Evolutionary conservation across 345 rosid genomes (phyloP).

Genomic region (Cochlearia excelsa): DNA sequence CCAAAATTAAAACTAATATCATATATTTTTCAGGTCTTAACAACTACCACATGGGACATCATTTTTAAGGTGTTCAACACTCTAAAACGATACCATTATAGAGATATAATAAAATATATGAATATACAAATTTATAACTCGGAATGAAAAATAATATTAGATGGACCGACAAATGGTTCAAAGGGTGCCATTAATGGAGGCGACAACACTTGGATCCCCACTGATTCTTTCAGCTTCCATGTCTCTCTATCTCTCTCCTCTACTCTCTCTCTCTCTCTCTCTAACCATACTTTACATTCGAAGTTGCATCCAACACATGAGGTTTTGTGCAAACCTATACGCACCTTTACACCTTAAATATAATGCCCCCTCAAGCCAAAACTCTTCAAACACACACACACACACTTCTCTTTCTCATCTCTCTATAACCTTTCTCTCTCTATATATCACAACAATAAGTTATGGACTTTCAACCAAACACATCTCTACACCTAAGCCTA

Average conservation of each 20-base stretch:
- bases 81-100: slow-evolving; percentile 19
- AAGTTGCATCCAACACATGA: slow-evolving; percentile 35
- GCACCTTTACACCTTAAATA: slow-evolving; percentile 43
- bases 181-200: slow-evolving; percentile 77
- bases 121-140: slow-evolving; percentile 9
- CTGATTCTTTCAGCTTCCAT: slow-evolving; percentile 57
- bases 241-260: slow-evolving; percentile 43
- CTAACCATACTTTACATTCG: slow-evolving; percentile 34
- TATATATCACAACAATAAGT: slow-evolving; percentile 10
- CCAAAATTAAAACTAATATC: slow-evolving; percentile 17
- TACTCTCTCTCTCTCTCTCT: slow-evolving; percentile 41
- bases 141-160: slow-evolving; percentile 22
- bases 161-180: slow-evolving; percentile 73
- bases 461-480: slow-evolving; percentile 70
- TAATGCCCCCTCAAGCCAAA: slow-evolving; percentile 31
- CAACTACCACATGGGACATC: slow-evolving; percentile 35
- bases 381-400: slow-evolving; percentile 26
- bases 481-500: slow-evolving; percentile 61
- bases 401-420: slow-evolving; percentile 6
- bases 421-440: neutral
- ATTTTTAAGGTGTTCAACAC: slow-evolving; percentile 30
- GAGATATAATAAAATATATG: slow-evolving; percentile 8
- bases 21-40: slow-evolving; percentile 11
- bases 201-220: slow-evolving; percentile 76
- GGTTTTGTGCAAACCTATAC: slow-evolving; percentile 40